Evolutionary conservation across 257 asterid species (phyloP), one percentile per base, ranked within the genome.

Genomic region (Linaria vulgaris): DNA sequence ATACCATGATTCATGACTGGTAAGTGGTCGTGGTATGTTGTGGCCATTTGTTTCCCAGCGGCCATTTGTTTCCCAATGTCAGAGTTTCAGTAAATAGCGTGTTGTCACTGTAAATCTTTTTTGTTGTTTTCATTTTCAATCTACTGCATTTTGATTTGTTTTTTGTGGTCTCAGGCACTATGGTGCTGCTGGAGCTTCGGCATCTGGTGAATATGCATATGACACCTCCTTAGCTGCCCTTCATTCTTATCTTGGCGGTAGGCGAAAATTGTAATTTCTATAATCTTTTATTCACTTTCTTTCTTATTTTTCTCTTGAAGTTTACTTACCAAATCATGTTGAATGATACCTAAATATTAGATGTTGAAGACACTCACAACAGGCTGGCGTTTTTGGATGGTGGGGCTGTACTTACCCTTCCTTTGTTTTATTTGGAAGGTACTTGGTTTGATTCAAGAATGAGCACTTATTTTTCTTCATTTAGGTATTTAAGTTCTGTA

Each of bases 231-330:
- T 91, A 77, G 98, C 85, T 59, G 85, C 95, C 38, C 74, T 88
- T 76, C 96, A 91, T 82, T 83, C 98, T 1, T 91, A 88, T 77
- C 92, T 90, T 63, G 97, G 97, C 20, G 97, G 97, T 90, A 80
- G 22, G 87, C 8, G 17, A 48, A 64, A 34, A 56, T 46, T 48
- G 38, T 55, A 54, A 30, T 20, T 19, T 38, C 34, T 39, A 41
- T n/a, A 27, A 6, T 27, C 34, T 3, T 38, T 73, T 39, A 14
- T 14, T 38, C 25, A 56, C 53, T 37, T 24, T 27, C 56, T 6
- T 48, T 23, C 53, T 25, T 47, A 27, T 6, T 27, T 2, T 27
- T 27, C 34, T 27, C 34, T 25, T 55, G 49, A 20, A 6, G 12
- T 56, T 52, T n/a, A 5, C 9, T 53, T 73, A 3, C 12, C 47